Conservation (phyloP, 2,329 filamentous ascomycete species). For the Eutypella sp. region DNA sequence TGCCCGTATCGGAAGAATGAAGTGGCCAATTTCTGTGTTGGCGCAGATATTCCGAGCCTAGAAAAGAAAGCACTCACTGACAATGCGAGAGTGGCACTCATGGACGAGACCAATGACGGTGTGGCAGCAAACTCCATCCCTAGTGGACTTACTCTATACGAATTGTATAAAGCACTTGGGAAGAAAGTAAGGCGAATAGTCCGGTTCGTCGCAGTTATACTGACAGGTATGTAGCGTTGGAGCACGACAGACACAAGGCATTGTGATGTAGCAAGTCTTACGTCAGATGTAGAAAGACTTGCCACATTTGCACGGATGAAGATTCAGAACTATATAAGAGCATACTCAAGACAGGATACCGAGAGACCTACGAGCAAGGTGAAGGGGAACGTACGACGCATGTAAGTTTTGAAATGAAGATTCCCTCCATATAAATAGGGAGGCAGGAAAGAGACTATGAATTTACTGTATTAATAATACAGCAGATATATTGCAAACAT, state of each 20-base stretch:
- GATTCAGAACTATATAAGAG: background rate
- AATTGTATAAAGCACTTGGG: background rate
- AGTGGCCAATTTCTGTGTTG: background rate
- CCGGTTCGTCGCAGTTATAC: no score
- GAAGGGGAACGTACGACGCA: background rate
- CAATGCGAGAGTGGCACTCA: background rate
- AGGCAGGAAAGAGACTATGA: no score
- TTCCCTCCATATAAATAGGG: background rate
- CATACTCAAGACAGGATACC: background rate
- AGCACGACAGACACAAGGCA: no score
- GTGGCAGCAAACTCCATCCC: background rate
- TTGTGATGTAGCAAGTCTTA: no score
- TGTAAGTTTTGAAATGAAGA: background rate
- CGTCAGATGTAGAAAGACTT: background rate
- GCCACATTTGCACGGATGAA: background rate
- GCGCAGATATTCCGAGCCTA: background rate
- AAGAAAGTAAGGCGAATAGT: background rate
- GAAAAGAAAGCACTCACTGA: background rate
- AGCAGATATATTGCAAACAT: slow-evolving; percentile 7
- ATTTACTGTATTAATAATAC: background rate
- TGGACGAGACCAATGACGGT: background rate
- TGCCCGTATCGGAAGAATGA: background rate
- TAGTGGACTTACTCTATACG: background rate
- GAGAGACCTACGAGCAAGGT: background rate
- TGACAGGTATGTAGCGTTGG: no score